Evolutionary conservation across 192 early-diverging fungal species (phyloP).

Genomic region (Chytriomyces confervae): DNA sequence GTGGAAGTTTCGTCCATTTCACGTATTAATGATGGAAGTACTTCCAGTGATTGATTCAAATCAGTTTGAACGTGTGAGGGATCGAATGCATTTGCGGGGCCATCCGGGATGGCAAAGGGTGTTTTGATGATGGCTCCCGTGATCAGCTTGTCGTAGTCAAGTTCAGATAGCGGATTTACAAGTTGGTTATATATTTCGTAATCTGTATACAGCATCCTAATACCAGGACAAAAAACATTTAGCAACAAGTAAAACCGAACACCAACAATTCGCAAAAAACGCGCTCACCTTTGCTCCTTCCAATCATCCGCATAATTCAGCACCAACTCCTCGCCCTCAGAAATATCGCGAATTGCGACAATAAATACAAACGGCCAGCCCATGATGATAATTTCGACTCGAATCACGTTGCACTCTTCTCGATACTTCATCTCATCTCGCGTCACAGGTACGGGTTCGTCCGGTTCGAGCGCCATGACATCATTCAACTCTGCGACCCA

Average conservation of each 20-base stretch:
- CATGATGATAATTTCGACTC: not conserved
- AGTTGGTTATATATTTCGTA: too few relatives aligned
- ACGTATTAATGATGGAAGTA: too few relatives aligned
- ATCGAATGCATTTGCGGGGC: too few relatives aligned
- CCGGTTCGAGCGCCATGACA: not conserved
- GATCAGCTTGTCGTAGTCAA: too few relatives aligned
- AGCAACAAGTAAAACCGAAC: not conserved
- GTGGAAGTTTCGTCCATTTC: too few relatives aligned
- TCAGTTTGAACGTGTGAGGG: too few relatives aligned
- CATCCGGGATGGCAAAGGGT: too few relatives aligned
- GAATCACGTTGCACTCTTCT: not conserved
- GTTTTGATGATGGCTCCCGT: too few relatives aligned
- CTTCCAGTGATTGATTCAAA: too few relatives aligned
- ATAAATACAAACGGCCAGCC: slow-evolving; percentile 21
- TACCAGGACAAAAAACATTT: too few relatives aligned
- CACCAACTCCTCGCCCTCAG: slow-evolving; percentile 14
- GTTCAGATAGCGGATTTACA: too few relatives aligned
- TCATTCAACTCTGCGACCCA: not conserved
- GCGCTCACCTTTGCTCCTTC: not conserved
- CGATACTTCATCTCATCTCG: not conserved
- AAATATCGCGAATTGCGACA: not conserved
- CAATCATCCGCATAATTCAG: slow-evolving; percentile 5
- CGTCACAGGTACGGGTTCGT: not conserved
- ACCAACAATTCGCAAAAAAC: not conserved
- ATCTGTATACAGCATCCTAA: too few relatives aligned